These are phyloP conservation scores for Nicotiana rustica DNA, from an alignment of 305 asterid genomes.

Conservation along the genomic window DNA sequence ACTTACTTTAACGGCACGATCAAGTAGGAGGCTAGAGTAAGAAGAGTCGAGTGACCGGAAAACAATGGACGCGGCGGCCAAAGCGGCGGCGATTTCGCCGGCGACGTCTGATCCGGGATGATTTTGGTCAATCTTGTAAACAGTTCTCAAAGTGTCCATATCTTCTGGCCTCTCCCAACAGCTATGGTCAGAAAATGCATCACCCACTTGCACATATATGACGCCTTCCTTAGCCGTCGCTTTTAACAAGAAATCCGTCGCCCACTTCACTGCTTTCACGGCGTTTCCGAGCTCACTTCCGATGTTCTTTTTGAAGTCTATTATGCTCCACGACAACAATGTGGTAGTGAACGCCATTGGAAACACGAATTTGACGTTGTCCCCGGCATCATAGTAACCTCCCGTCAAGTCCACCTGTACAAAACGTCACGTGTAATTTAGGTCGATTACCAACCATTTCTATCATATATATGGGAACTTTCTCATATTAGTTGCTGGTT, in stretches of 20 bases:
- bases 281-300: slow-evolving; percentile 66
- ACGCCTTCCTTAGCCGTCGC: slow-evolving; percentile 72
- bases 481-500: too few relatives aligned
- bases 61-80: slow-evolving; percentile 88
- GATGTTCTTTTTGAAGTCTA: slow-evolving; percentile 69
- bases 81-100: slow-evolving; percentile 85
- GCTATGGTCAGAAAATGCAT: slow-evolving; percentile 73
- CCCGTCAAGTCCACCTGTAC: slow-evolving; percentile 72
- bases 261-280: slow-evolving; percentile 77
- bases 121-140: slow-evolving; percentile 62
- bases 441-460: too few relatives aligned
- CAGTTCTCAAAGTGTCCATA: slow-evolving; percentile 74
- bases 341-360: slow-evolving; percentile 89
- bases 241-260: slow-evolving; percentile 71
- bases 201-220: slow-evolving; percentile 77
- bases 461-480: too few relatives aligned
- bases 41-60: slow-evolving; percentile 71
- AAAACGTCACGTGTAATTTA: background rate
- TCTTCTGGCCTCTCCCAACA: slow-evolving; percentile 93
- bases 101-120: slow-evolving; percentile 87
- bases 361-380: slow-evolving; percentile 81
- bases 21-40: slow-evolving; percentile 69
- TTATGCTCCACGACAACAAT: slow-evolving; percentile 82
- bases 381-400: slow-evolving; percentile 90
- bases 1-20: slow-evolving; percentile 77